Conservation (phyloP, 2,329 filamentous ascomycete genomes). For the Parasarocladium wereldwijsianum region DNA sequence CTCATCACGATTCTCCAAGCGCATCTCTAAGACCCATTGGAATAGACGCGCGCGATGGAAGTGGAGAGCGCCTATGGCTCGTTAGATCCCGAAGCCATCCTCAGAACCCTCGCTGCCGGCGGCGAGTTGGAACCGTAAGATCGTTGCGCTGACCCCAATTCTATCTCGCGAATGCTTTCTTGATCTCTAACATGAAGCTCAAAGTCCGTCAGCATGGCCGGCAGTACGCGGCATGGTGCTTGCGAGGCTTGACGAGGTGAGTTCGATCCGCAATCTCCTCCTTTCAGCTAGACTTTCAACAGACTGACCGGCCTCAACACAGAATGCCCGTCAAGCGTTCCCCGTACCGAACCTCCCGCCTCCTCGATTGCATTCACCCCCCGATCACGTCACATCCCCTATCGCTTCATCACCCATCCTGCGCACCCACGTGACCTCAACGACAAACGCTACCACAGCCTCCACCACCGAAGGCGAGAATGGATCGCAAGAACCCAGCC, state of each 20-base stretch:
- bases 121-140: slow-evolving; percentile 41
- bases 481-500: slow-evolving; percentile 47
- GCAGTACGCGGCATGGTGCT: slow-evolving; percentile 50
- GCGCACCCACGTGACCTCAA: too few relatives aligned
- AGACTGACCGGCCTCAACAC: slow-evolving; percentile 5
- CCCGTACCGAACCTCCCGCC: slow-evolving; percentile 48
- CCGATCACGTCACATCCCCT: slow-evolving; percentile 24
- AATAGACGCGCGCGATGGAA: slow-evolving; percentile 41
- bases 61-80: slow-evolving; percentile 28
- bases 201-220: too few relatives aligned
- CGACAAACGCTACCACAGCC: too few relatives aligned
- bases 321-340: slow-evolving; percentile 69
- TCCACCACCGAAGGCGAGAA: too few relatives aligned
- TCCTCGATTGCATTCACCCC: slow-evolving; percentile 23
- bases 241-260: slow-evolving; percentile 49
- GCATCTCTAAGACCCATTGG: slow-evolving; percentile 9
- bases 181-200: slow-evolving; percentile 1
- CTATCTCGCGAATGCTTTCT: slow-evolving; percentile 7
- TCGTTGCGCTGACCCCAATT: slow-evolving; percentile 3
- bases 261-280: slow-evolving; percentile 4
- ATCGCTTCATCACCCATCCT: slow-evolving; percentile 28
- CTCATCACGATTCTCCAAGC: not conserved
- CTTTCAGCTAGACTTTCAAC: slow-evolving; percentile 4
- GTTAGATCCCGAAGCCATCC: slow-evolving; percentile 21
- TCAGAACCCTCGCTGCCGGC: slow-evolving; percentile 34